Evolutionary conservation across 257 asterid species (phyloP).

Genomic region (Scutellaria minor): DNA sequence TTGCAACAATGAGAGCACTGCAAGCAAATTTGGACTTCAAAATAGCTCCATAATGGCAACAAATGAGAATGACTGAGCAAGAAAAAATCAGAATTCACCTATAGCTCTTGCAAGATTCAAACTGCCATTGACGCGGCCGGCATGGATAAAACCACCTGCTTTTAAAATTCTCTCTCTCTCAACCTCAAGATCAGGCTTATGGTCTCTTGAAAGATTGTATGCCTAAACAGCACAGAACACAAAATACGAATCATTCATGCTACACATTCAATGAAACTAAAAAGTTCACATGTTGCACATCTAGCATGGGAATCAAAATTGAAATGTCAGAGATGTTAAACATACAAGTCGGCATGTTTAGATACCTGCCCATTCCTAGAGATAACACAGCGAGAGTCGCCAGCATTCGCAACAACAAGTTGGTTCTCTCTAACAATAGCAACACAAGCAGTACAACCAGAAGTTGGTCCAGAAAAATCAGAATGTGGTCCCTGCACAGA

Average conservation of each 20-base stretch:
- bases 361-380: conserved; percentile 97
- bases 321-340: not conserved
- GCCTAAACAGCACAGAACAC: conserved; percentile 56
- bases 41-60: conserved; percentile 15
- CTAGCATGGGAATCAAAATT: not conserved
- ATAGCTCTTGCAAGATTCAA: conserved; percentile 95
- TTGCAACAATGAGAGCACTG: not conserved
- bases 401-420: conserved; percentile 94
- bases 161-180: conserved; percentile 89
- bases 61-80: not conserved
- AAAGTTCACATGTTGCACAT: not conserved
- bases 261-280: not conserved
- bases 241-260: conserved; percentile 18
- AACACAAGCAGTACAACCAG: conserved; percentile 96
- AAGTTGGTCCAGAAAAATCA: conserved; percentile 94
- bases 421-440: conserved; percentile 77
- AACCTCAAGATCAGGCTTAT: conserved; percentile 90
- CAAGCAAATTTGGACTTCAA: no score
- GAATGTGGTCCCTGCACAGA: conserved; percentile 89
- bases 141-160: conserved; percentile 96
- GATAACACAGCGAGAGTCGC: conserved; percentile 97
- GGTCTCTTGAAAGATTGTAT: conserved; percentile 94
- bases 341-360: conserved; percentile 19
- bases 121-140: conserved; percentile 95
- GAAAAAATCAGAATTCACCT: conserved; percentile 48